phyloP scores from a whole-genome alignment of 2,329 filamentous ascomycete genomes.

The Colletotrichum destructivum region DNA sequence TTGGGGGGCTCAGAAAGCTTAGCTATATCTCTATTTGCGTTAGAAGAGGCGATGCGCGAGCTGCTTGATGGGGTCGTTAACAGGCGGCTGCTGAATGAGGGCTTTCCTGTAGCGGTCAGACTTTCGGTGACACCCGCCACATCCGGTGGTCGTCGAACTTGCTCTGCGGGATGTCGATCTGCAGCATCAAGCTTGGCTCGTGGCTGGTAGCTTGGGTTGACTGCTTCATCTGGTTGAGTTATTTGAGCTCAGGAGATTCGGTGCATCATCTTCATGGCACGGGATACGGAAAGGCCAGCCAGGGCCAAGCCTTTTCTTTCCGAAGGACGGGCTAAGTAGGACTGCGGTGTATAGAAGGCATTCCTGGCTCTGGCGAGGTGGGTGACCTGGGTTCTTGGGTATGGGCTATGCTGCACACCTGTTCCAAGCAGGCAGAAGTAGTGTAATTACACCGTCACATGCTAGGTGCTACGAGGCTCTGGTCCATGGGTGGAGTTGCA shows the following conservation, averaged over 20 bases:
- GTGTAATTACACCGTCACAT: too few species aligned
- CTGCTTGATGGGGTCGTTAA: background rate
- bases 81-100: background rate
- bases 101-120: background rate
- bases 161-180: background rate
- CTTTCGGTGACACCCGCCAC: background rate
- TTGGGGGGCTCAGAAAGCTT: background rate
- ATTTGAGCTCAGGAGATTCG: background rate
- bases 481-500: too few species aligned
- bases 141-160: background rate
- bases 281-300: background rate
- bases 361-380: too few species aligned
- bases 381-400: too few species aligned
- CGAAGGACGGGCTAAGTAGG: too few species aligned
- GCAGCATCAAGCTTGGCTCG: too few species aligned
- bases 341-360: too few species aligned
- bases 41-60: background rate
- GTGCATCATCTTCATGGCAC: background rate
- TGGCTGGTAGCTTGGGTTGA: background rate
- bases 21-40: background rate
- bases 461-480: too few species aligned
- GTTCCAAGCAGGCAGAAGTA: too few species aligned
- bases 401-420: too few species aligned
- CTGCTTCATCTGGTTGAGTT: background rate
- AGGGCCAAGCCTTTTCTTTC: too few species aligned